Base-by-base conservation (phyloP, 805 yeast species). In the Candida caryicola region DNA sequence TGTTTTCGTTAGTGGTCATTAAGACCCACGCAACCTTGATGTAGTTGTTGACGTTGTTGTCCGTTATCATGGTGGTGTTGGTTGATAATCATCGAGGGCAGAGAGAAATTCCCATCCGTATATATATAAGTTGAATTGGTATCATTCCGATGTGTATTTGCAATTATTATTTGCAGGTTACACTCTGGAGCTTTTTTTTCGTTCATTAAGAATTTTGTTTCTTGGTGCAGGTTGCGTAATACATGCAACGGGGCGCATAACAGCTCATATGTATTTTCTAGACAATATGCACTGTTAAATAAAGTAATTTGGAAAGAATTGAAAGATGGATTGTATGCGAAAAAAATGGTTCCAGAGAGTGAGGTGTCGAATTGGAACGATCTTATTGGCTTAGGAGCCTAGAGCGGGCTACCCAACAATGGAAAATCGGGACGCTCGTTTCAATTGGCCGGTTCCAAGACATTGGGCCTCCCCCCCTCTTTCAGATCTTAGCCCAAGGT, bases 21-120 rank as follows among this genome's bases (percentile, higher is more conserved):
- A 45, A 34, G 17, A 38, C 34, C 50, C 50, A 46, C n/a, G 40
- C 45, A 32, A 46, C 35, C 36, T 39, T 41, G 23, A 41, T 31
- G 31, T 40, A 44, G 37, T 33, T 38, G 17, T 23, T 23, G 5
- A 32, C 27, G 25, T 34, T 33, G 7, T 35, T 31, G 16, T 35
- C 29, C n/a, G 25, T 10, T 21, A 21, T 21, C 25, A 21, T 21
- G 25, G 10, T 21, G 25, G 10, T 21, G 25, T n/a, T n/a, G 25
- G 10, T 21, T 7, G 10, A 21, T 21, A 21, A 7, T 7, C 25
- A 21, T 21, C 10, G 7, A 10, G 7, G 7, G 25, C 25, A 21
- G 10, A 21, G 25, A 21, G 25, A 21, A 7, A 21, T 21, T 21
- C 25, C 25, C 25, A 21, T 21, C 25, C 10, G 25, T 21, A 21